These are phyloP conservation scores for Sinapis alba DNA, from an alignment of 441 rosid genomes.

Conservation along the genomic window DNA sequence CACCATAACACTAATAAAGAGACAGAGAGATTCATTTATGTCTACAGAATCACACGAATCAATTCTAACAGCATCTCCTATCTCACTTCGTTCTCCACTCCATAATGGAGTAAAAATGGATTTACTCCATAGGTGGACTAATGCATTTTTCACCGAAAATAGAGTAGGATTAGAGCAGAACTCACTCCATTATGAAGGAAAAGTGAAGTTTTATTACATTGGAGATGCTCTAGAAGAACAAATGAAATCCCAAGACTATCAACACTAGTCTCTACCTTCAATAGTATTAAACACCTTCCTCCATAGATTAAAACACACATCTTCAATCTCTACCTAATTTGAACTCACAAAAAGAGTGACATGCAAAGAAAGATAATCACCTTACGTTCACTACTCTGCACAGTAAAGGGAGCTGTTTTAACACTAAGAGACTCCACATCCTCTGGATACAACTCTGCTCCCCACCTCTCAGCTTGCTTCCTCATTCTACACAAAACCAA, in stretches of 20 bases:
- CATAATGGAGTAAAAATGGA: too few species aligned
- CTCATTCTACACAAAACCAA: constrained; percentile 66
- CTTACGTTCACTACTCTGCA: constrained; percentile 85
- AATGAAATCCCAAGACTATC: background rate
- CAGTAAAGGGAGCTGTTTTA: constrained; percentile 68
- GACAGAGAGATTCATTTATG: background rate
- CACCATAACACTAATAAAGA: background rate
- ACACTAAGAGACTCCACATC: constrained; percentile 84
- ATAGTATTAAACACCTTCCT: background rate
- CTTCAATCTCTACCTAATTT: constrained; percentile 4
- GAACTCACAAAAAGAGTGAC: background rate
- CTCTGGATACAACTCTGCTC: constrained; percentile 89
- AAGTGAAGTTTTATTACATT: too few species aligned
- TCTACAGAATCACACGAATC: background rate
- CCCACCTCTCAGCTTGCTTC: constrained; percentile 97
- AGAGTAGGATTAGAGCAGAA: too few species aligned
- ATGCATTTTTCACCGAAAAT: too few species aligned
- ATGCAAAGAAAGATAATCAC: constrained; percentile 49
- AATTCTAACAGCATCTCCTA: too few species aligned
- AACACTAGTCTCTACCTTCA: background rate
- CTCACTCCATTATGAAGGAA: too few species aligned
- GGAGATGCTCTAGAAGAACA: background rate
- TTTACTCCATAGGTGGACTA: too few species aligned
- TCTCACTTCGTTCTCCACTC: too few species aligned
- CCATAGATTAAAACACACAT: background rate